Evolutionary conservation across 495 filamentous ascomycete species (phyloP), one percentile per base, ranked within the genome.

Genomic region (Elasticomyces elasticus): DNA sequence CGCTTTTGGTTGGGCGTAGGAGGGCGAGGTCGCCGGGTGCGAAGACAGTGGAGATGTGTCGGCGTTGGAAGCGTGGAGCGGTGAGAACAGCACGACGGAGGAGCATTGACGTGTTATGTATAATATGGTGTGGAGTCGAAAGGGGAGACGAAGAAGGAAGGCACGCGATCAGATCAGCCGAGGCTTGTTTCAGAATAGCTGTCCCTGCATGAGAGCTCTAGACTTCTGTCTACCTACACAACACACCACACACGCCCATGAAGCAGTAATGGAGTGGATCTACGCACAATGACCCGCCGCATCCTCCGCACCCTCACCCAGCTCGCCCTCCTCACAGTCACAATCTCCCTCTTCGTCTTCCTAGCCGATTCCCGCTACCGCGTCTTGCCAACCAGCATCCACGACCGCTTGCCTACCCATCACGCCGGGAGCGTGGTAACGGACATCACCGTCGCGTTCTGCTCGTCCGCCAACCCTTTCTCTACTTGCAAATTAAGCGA

Each of bases 371-470:
- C 25, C 55, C 66, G 31, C 77, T 75, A 68, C 76, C 71, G 45
- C 75, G 65, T 56, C 76, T 73, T 62, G 79, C 85, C 25, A 75
- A 59, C 25, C 64, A 65, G 48, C 67, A 69, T 51, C 56, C 65
- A 56, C 85, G 72, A 27, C 79, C 71, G 37, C 77, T 69, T 45
- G 78, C 76, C 54, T 77, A 73, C 23, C 65, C 60, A 43, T 81
- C 79, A 57, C 81, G 77, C 15, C 82, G 74, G 22, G 74, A 72
- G 22, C 55, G 60, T 54, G 48, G 81, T 97, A 65, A 95, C 88
- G 61, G 92, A 98, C 73, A 79, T 97, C 59, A 86, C 82, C n/a
- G 74, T 95, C 53, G 78, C 76, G 6, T 81, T 76, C 43, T 97
- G 94, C 70, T 85, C 82, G 3, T 70, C 74, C 12, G 49, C 91